phyloP scores from a whole-genome alignment of 148 eudicot genomes.

The Silene latifolia region DNA sequence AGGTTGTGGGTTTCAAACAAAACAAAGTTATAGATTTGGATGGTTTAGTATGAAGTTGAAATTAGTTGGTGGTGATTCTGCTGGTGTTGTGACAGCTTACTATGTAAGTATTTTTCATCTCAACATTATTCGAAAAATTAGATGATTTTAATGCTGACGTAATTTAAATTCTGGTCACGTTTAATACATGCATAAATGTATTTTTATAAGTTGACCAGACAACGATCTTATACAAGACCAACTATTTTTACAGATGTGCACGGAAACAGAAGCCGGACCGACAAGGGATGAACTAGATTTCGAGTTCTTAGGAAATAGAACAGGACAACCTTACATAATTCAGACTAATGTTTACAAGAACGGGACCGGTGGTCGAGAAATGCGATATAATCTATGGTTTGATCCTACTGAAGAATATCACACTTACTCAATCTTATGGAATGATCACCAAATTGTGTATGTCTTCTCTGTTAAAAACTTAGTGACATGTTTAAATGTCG shows the following conservation, averaged over 20 bases:
- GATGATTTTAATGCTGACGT: not conserved
- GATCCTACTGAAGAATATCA: constrained; percentile 91
- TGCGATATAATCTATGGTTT: constrained; percentile 90
- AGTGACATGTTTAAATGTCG: too few species aligned
- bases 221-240: not conserved
- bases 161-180: not conserved
- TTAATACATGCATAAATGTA: too few species aligned
- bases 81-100: constrained; percentile 95
- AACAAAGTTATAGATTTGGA: constrained; percentile 86
- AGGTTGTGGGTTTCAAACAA: constrained; percentile 97
- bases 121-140: constrained; percentile 6
- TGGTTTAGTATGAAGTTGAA: constrained; percentile 98
- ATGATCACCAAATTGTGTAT: constrained; percentile 77
- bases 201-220: not conserved
- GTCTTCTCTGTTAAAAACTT: constrained; percentile 8
- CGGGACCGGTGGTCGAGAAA: constrained; percentile 85
- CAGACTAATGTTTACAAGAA: constrained; percentile 89
- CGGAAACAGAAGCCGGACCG: constrained; percentile 83
- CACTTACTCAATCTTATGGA: constrained; percentile 86
- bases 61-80: constrained; percentile 85
- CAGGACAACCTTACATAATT: constrained; percentile 75
- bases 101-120: constrained; percentile 53
- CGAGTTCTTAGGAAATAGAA: constrained; percentile 87
- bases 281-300: constrained; percentile 85
- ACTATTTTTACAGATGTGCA: constrained; percentile 61